Evolutionary conservation across 805 yeast species (phyloP), one percentile per base, ranked within the genome.

Genomic region (Kuraishia cidri): DNA sequence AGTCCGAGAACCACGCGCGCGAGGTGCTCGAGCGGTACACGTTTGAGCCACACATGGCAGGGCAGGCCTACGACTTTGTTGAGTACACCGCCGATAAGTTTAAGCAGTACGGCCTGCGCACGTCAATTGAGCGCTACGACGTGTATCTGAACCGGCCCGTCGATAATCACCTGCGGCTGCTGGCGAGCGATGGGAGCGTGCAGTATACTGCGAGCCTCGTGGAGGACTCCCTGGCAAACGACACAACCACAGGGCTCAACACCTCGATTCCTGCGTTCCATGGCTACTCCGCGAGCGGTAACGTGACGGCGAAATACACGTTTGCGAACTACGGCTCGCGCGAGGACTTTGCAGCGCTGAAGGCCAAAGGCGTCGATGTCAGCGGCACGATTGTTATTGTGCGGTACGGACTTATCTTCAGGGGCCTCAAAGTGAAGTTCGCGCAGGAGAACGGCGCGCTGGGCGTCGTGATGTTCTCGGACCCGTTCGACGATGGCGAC

Each of bases 241-340:
- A 66, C 39, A 42, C 52, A 15, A 57, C 69, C 11, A 48, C 68
- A 19, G 41, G 49, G 13, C 61, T 61, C 17, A 48, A 60, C 35
- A 60, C 61, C 35, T 39, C 47, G 20, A 58, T 54, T 26, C 74
- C 69, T 2, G 73, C 78, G 0, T 77, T 69, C 44, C 74, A 77
- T 51, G 77, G 75, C 1, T 80, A 78, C 44, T 75, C 82, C 1
- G 75, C 79, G 7, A 69, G 66, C 43, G 87, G 84, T 1, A 66
- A 72, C 33, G 74, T 73, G 9, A 65, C 70, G 3, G 69, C 74
- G 0, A 57, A 62, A 24, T 81, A 58, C 42, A 64, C 79, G 0
- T 79, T 62, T 48, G 80, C 64, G 5, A 79, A 79, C 43, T 77
- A 75, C 48, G 90, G 82, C 1, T 54, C 66, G 0, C 37, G 44